Evolutionary conservation across 169 alveolate species (phyloP), one percentile per base, ranked within the genome.

Genomic region (Cryptosporidium ryanae): DNA sequence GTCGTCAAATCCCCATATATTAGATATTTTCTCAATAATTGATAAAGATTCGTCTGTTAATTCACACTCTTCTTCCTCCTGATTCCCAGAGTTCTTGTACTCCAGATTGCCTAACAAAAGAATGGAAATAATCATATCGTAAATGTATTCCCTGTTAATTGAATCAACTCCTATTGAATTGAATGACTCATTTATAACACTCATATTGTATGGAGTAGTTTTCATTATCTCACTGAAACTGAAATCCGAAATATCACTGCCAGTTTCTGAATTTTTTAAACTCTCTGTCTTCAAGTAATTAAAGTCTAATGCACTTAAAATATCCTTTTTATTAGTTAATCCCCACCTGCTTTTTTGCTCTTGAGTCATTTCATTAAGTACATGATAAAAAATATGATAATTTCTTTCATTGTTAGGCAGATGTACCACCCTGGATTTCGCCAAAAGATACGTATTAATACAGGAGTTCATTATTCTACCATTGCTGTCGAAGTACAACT

Each of bases 381-480:
- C 21, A 21, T 50, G 70, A 46, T 82, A 82, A 23, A 82, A 82
- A 17, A 82, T 66, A 29, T 82, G 90, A 65, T 82, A 82, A 64
- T 90, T 91, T 44, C 94, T 82, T 64, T 91, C 94, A 25, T 70
- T 67, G n/a, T 90, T 65, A 13, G 91, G 91, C 63, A 91, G 52
- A 63, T 90, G 91, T 17, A 89, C 84, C 7, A 91, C 89, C 38
- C 94, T 70, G 55, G 92, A 84, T 57, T 91, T 91, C 66, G 91
- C 94, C 32, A 91, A 63, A 63, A 91, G 66, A 84, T 91, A 91
- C 17, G 92, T 91, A 44, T 83, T 82, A 82, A 91, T 91, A 49
- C 68, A 65, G 12, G 94, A 91, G 32, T 52, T 82, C 25, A 65
- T 29, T 63, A 82, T 82, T 34, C 34, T 54, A 21, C 90, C 90